These are phyloP conservation scores for Zymoseptoria passerinii DNA, from an alignment of 2,329 filamentous ascomycete species.

Conservation along the genomic window DNA sequence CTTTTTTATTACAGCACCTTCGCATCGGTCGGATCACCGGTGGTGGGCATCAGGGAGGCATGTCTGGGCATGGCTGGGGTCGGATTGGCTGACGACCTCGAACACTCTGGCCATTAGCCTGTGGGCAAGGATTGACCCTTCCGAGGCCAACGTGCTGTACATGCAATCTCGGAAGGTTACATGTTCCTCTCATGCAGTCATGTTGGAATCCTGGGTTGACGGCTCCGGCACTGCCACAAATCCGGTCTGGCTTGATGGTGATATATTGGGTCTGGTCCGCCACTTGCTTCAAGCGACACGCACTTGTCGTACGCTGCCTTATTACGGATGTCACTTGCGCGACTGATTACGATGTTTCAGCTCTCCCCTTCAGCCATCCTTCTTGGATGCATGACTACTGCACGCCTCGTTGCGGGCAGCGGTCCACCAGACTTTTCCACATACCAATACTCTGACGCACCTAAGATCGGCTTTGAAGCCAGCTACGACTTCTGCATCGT, in stretches of 20 bases:
- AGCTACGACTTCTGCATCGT: constrained; percentile 15
- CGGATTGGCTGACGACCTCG: no score
- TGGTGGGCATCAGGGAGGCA: no score
- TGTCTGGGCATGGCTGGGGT: no score
- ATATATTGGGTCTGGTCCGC: not conserved
- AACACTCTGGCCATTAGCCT: no score
- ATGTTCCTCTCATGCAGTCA: not conserved
- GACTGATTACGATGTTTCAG: not conserved
- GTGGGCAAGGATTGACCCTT: no score
- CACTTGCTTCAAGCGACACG: not conserved
- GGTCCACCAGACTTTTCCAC: constrained; percentile 10
- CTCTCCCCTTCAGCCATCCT: not conserved
- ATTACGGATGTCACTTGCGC: not conserved
- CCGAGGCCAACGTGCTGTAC: no score
- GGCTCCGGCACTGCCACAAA: not conserved
- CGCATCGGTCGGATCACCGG: no score
- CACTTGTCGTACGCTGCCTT: not conserved
- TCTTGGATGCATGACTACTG: not conserved
- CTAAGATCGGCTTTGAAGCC: constrained; percentile 2
- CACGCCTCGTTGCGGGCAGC: not conserved
- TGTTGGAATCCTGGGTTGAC: not conserved
- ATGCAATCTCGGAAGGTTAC: no score
- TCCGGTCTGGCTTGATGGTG: not conserved
- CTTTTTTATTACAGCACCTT: no score
- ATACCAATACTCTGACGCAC: constrained; percentile 8